Evolutionary conservation across 306 rosid genomes (phyloP).

Genomic region (Mimosa pudica): DNA sequence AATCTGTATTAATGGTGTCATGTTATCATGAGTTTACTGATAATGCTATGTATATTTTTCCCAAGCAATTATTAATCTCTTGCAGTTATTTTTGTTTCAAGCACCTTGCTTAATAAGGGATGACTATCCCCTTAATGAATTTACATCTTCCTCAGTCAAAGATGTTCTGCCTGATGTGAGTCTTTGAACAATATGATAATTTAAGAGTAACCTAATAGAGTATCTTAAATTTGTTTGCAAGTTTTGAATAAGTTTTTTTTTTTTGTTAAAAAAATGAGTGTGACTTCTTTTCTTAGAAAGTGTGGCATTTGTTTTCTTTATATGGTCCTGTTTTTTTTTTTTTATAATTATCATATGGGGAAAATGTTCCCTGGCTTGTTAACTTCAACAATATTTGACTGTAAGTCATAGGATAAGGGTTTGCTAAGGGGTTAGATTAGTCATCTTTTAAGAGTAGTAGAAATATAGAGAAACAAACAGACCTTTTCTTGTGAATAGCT

Average conservation of each 20-base stretch:
- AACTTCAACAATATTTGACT: constrained; percentile 4
- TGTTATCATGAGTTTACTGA: not conserved
- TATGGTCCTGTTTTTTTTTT: not conserved
- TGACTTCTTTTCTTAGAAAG: not conserved
- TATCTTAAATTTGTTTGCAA: not conserved
- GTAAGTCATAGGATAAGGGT: not conserved
- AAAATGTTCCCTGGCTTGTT: not conserved
- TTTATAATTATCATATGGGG: not conserved
- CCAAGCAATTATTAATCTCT: not conserved
- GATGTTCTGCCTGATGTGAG: not conserved
- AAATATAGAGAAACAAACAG: not conserved
- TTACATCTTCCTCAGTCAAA: not conserved
- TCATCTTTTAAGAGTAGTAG: too few relatives aligned
- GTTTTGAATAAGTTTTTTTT: constrained; percentile 1
- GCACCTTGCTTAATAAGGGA: constrained; percentile 2
- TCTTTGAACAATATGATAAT: constrained; percentile 1
- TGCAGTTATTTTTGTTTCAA: not conserved
- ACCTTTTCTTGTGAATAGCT: not conserved
- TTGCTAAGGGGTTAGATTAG: not conserved
- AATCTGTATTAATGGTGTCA: not conserved
- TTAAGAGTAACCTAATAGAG: not conserved
- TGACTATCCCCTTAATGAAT: not conserved
- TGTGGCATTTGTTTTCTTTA: not conserved
- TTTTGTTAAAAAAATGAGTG: not conserved
- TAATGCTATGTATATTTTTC: not conserved